phyloP scores from a whole-genome alignment of 2,329 filamentous ascomycete genomes.

The Fusarium sambucinum region DNA sequence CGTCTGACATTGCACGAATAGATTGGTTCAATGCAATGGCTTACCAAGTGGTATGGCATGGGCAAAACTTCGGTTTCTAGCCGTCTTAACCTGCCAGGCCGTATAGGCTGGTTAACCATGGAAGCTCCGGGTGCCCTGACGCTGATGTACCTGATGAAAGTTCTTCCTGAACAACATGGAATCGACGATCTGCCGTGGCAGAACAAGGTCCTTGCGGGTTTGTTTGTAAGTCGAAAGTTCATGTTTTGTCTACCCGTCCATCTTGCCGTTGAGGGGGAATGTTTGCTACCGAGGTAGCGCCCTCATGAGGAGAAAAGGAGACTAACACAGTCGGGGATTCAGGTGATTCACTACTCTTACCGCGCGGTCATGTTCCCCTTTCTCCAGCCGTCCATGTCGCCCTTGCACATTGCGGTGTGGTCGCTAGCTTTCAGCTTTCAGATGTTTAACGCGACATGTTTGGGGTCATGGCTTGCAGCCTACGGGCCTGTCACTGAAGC shows the following conservation, averaged over 20 bases:
- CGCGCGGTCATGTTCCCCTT: slow-evolving; percentile 86
- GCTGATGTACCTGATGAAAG: slow-evolving; percentile 82
- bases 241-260: slow-evolving; percentile 1
- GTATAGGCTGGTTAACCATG: slow-evolving; percentile 89
- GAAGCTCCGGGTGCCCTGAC: slow-evolving; percentile 83
- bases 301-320: slow-evolving; percentile 9
- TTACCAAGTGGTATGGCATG: slow-evolving; percentile 85
- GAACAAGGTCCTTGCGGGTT: slow-evolving; percentile 78
- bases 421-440: slow-evolving; percentile 78
- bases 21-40: slow-evolving; percentile 81
- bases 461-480: slow-evolving; percentile 85
- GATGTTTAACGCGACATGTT: slow-evolving; percentile 78
- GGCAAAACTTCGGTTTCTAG: slow-evolving; percentile 88
- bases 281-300: slow-evolving; percentile 20
- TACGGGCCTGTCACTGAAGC: slow-evolving; percentile 76
- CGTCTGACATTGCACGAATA: slow-evolving; percentile 53
- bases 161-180: slow-evolving; percentile 70
- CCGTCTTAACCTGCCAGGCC: slow-evolving; percentile 86
- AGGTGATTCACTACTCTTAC: slow-evolving; percentile 90
- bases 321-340: slow-evolving; percentile 4
- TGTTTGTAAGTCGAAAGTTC: slow-evolving; percentile 68
- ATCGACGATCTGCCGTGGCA: slow-evolving; percentile 76
- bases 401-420: slow-evolving; percentile 80
- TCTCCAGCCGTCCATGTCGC: slow-evolving; percentile 91
- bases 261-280: slow-evolving; percentile 33